Evolutionary conservation across 305 asterid species (phyloP).

Genomic region (Fraxinus angustifolia): DNA sequence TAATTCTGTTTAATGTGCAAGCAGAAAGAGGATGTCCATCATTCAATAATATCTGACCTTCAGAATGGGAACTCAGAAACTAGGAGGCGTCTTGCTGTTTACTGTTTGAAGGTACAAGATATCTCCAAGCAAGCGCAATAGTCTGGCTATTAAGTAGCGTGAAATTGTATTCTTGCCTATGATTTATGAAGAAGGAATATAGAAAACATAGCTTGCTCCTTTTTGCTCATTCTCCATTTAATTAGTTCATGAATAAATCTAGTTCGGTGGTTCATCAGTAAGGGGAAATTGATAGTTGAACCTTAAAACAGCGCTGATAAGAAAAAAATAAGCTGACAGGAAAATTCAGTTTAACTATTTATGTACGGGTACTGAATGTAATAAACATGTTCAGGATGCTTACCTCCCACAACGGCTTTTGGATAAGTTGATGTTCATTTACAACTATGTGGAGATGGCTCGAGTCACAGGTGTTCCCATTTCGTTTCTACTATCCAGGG

Average conservation of each 20-base stretch:
- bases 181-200: not conserved
- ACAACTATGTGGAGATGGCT: constrained; percentile 99
- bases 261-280: constrained; percentile 6
- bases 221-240: not conserved
- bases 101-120: constrained; percentile 77
- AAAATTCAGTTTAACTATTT: constrained; percentile 11
- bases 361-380: constrained; percentile 24
- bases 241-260: not conserved
- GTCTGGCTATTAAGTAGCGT: not conserved
- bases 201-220: not conserved
- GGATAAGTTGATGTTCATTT: constrained; percentile 91
- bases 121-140: constrained; percentile 7
- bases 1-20: constrained; percentile 18
- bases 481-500: constrained; percentile 91
- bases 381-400: constrained; percentile 67
- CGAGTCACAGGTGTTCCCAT: constrained; percentile 99
- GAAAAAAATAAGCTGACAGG: not conserved
- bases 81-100: constrained; percentile 94
- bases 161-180: not conserved
- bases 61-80: constrained; percentile 97
- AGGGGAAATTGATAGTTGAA: not conserved
- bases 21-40: constrained; percentile 99
- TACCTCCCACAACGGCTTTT: constrained; percentile 98
- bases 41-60: constrained; percentile 96
- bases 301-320: not conserved